Base-by-base conservation (phyloP, 768 basidiomycete species). In the Grammothele lineata region DNA sequence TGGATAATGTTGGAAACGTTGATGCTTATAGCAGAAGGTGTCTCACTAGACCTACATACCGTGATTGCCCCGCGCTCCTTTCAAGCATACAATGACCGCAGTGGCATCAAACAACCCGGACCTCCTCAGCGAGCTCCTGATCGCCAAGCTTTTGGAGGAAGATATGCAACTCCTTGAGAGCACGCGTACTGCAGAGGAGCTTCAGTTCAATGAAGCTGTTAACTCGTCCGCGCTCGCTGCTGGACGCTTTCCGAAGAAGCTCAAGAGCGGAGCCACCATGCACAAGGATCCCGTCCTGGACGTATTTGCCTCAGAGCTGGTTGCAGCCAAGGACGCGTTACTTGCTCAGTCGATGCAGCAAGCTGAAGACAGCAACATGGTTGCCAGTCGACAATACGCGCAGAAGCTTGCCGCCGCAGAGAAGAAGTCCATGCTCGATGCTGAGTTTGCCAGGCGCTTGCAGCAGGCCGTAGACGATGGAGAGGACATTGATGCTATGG, bases 361-460 rank as follows among this genome's bases (percentile, higher is more conserved):
- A 18, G 50, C 59, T n/a, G 54, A 56, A 9, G 61, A 62, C 33
- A 53, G 61, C 10, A 43, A 50, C 15, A 44, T 57, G 25, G 53
- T 59, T 5, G 58, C 60, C 11, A 63, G 65, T 34, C 42, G 47
- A 37, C 68, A 70, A 37, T 64, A 62, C 39, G 68, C 70, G n/a
- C 66, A 64, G 45, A 66, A 57, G 42, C 47, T 69, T n/a, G 66
- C 67, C 8, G 69, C 68, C 11, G 60, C 63, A 27, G 70, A 58
- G 42, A 70, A 65, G 53, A 71, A 70, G 51, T 30, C 60, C 14
- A 50, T 58, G 21, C 45, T 68, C 5, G 70, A 71, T 50, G 59
- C 63, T 5, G 68, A 67, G 49, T 71, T 70, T 47, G 70, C 70
- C 3, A 56, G 57, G 18, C 59, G 56, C 21, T 54, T 71, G 15